phyloP scores from a whole-genome alignment of 164 flowering plant species.

The grape (Vitis vinifera) region ASM3070453v1 NC_081805.1:9419501-9420000 shows the following conservation, averaged over 20 bases:
- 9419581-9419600: not conserved
- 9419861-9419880: too few relatives aligned
- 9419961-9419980: too few relatives aligned
- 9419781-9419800: not conserved
- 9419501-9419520: slow-evolving; percentile 90
- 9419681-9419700: slow-evolving; percentile 96
- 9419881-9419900: too few relatives aligned
- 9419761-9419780: not conserved
- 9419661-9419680: slow-evolving; percentile 87
- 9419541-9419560: not conserved
- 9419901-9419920: too few relatives aligned
- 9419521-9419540: slow-evolving; percentile 8
- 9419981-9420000: too few relatives aligned
- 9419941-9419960: too few relatives aligned
- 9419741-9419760: not conserved
- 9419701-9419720: slow-evolving; percentile 24
- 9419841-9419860: too few relatives aligned
- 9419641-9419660: slow-evolving; percentile 71
- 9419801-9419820: not conserved
- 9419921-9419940: too few relatives aligned
- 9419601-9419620: slow-evolving; percentile 71
- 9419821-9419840: not conserved
- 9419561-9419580: not conserved
- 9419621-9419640: slow-evolving; percentile 82
- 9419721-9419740: not conserved